Conservation (phyloP, 169 alveolate species). For the Ichthyophthirius multifiliis region DNA sequence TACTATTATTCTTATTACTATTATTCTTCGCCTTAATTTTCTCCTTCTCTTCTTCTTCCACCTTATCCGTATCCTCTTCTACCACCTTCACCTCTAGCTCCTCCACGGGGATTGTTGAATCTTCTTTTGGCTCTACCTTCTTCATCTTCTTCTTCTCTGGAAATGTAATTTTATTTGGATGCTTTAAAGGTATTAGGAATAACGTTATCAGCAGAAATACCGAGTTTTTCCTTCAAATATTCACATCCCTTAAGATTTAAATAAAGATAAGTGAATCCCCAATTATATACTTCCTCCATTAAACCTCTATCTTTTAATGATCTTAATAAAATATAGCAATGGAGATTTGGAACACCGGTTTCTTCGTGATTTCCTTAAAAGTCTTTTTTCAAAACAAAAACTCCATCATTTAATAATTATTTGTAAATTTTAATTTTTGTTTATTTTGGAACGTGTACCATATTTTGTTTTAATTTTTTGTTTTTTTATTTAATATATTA, state of each 20-base stretch:
- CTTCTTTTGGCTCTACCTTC: too few species aligned
- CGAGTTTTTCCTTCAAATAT: background rate
- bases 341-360: conserved; percentile 16
- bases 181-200: conserved; percentile 7
- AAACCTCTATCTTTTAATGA: conserved; percentile 4
- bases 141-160: conserved; percentile 12
- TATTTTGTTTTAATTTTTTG: too few species aligned
- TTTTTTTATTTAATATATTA: too few species aligned
- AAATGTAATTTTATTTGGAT: background rate
- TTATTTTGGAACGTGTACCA: conserved; percentile 9
- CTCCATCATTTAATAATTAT: conserved; percentile 20
- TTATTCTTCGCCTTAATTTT: too few species aligned
- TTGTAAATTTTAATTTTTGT: conserved; percentile 11
- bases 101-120: too few species aligned
- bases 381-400: conserved; percentile 15
- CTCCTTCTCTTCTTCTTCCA: too few species aligned
- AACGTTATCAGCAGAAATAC: conserved; percentile 15
- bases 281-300: background rate
- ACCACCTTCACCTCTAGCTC: too few species aligned
- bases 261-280: conserved; percentile 7
- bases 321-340: conserved; percentile 6
- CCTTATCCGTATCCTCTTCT: too few species aligned
- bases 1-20: too few species aligned
- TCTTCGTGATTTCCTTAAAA: conserved; percentile 1
- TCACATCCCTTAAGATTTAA: background rate